phyloP scores from a whole-genome alignment of 2,329 filamentous ascomycete genomes.

The Emmonsiellopsis sp. region DNA sequence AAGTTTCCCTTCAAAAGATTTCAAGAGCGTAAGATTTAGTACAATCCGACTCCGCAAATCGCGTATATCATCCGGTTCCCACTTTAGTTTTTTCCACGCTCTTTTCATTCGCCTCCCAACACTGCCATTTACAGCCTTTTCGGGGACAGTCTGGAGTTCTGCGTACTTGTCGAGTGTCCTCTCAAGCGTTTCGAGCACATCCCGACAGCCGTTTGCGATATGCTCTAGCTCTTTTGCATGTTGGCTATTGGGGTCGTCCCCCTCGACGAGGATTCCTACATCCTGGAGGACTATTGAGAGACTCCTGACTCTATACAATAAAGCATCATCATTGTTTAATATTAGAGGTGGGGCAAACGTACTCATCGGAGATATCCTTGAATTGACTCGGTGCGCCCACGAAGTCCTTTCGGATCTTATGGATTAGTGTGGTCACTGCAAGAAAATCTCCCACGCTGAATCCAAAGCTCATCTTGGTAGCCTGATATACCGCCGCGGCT shows the following conservation, averaged over 20 bases:
- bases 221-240: conserved; percentile 14
- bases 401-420: conserved; percentile 19
- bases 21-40: neutral
- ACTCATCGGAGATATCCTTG: conserved; percentile 18
- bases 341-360: conserved; percentile 1
- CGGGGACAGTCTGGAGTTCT: no score
- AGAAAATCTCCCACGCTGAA: conserved; percentile 27
- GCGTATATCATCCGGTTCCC: conserved; percentile 8
- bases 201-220: conserved; percentile 11
- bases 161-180: no score
- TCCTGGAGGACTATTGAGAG: conserved; percentile 21
- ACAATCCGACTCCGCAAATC: conserved; percentile 13
- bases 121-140: neutral
- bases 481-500: no score
- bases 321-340: neutral
- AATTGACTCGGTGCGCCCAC: conserved; percentile 20
- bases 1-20: neutral
- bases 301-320: conserved; percentile 15
- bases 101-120: conserved; percentile 10
- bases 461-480: conserved; percentile 24
- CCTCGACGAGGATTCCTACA: conserved; percentile 15
- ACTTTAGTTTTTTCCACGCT: conserved; percentile 19
- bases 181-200: conserved; percentile 4
- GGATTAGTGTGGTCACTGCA: conserved; percentile 19
- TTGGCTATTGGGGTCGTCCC: conserved; percentile 9